phyloP scores from a whole-genome alignment of 805 yeast species.

The Candida xiaguanensis region DNA sequence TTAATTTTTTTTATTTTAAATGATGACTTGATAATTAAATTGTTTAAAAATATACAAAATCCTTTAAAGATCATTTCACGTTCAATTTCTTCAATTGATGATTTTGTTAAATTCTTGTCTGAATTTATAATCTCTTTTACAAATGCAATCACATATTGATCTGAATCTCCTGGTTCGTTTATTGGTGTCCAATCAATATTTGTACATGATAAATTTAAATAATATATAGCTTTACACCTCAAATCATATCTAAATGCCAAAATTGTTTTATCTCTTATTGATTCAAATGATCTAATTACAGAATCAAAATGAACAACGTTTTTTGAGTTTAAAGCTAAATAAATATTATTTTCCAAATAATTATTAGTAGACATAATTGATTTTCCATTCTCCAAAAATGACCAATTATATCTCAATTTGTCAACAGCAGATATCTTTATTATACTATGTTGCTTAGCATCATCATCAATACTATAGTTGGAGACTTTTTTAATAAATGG shows the following conservation, averaged over 20 bases:
- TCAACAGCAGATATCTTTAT: slow-evolving; percentile 25
- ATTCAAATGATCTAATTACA: slow-evolving; percentile 29
- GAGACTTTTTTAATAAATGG: slow-evolving; percentile 48
- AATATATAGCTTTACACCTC: slow-evolving; percentile 50
- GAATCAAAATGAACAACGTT: slow-evolving; percentile 34
- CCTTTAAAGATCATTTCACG: slow-evolving; percentile 39
- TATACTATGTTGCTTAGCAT: slow-evolving; percentile 12
- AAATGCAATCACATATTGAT: slow-evolving; percentile 47
- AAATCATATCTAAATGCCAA: slow-evolving; percentile 56
- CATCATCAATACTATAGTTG: slow-evolving; percentile 21
- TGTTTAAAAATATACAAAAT: slow-evolving; percentile 48
- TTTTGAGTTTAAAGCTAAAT: slow-evolving; percentile 29
- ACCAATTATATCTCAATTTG: slow-evolving; percentile 36
- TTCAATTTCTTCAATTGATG: slow-evolving; percentile 27
- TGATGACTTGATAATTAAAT: slow-evolving; percentile 50
- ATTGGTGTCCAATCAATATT: slow-evolving; percentile 49
- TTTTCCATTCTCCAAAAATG: slow-evolving; percentile 39
- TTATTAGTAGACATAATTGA: slow-evolving; percentile 10
- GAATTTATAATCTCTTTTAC: slow-evolving; percentile 46
- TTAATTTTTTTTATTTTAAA: slow-evolving; percentile 48
- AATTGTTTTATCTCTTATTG: slow-evolving; percentile 35
- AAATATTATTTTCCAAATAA: slow-evolving; percentile 25
- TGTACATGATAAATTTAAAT: slow-evolving; percentile 45
- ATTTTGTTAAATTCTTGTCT: slow-evolving; percentile 39
- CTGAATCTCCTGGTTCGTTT: slow-evolving; percentile 58